A percentile compares a stretch with the other conserved stretches of the same genome.
Conservation (phyloP, 352 stramenopile species). For the Elongisporangium senticosum region DNA sequence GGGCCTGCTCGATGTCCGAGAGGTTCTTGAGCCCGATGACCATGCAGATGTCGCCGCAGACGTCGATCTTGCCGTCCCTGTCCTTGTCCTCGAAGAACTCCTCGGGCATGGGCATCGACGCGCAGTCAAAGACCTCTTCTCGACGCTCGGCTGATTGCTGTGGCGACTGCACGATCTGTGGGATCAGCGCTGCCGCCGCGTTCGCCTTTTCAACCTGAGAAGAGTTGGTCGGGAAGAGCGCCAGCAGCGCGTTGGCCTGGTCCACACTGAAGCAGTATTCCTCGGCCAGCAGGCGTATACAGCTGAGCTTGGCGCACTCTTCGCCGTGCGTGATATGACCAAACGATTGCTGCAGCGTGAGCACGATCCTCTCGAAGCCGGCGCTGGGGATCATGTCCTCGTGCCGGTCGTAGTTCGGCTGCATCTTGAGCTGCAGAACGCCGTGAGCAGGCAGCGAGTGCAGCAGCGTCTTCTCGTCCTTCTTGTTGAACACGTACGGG, state of each 20-base stretch:
- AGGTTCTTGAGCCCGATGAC: conserved; percentile 61
- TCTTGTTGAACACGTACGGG: conserved; percentile 42
- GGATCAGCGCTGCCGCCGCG: conserved; percentile 53
- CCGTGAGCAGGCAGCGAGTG: conserved; percentile 30
- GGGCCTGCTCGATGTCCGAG: conserved; percentile 59
- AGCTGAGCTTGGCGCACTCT: conserved; percentile 55
- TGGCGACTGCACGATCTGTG: conserved; percentile 38
- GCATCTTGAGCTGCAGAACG: conserved; percentile 46
- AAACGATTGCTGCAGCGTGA: conserved; percentile 42
- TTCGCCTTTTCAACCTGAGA: conserved; percentile 68
- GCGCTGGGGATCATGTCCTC: conserved; percentile 39
- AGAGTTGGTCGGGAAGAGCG: conserved; percentile 56
- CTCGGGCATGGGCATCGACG: conserved; percentile 41
- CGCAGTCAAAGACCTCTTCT: conserved; percentile 53
- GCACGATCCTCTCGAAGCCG: conserved; percentile 34
- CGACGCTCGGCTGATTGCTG: conserved; percentile 2
- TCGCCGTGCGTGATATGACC: conserved; percentile 35
- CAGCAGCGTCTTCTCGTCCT: conserved; percentile 52
- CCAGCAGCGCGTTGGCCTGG: conserved; percentile 47
- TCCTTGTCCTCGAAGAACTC: conserved; percentile 82
- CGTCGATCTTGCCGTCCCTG: conserved; percentile 73
- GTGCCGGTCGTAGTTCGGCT: conserved; percentile 54
- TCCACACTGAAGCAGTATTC: conserved; percentile 55
- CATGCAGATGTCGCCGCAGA: conserved; percentile 74
- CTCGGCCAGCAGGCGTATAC: conserved; percentile 54